Conservation (phyloP, 2,329 filamentous ascomycete species). For the Ophioceras dolichostomum region DNA sequence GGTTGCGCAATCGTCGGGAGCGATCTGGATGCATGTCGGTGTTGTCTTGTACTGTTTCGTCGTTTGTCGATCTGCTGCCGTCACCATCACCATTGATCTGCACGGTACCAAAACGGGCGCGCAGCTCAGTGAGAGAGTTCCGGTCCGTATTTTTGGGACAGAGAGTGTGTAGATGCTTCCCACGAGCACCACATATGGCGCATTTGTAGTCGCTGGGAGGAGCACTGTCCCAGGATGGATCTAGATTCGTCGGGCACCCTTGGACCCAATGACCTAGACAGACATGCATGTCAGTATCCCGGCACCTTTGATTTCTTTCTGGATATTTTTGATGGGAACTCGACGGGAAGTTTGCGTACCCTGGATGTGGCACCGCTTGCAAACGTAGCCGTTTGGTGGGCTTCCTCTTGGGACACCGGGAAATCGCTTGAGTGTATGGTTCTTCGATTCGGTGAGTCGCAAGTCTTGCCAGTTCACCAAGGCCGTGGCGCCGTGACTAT, state of each 20-base stretch:
- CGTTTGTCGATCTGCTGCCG: no score
- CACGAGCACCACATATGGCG: slow-evolving; percentile 17
- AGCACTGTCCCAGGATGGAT: slow-evolving; percentile 20
- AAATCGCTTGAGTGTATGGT: background rate
- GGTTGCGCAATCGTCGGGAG: no score
- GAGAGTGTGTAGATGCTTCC: slow-evolving; percentile 21
- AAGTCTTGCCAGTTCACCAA: background rate
- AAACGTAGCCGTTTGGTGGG: slow-evolving; percentile 12
- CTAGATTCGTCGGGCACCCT: slow-evolving; percentile 28
- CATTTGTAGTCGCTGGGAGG: slow-evolving; percentile 20
- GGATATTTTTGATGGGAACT: background rate
- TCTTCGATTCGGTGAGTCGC: background rate
- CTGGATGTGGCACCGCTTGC: slow-evolving; percentile 17
- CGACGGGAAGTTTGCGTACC: slow-evolving; percentile 11
- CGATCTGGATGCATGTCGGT: no score
- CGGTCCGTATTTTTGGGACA: slow-evolving; percentile 22
- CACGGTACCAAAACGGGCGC: slow-evolving; percentile 8
- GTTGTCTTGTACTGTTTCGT: no score
- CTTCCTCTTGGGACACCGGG: background rate
- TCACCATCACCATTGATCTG: no score
- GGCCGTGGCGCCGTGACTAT: no score
- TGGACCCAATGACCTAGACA: slow-evolving; percentile 24
- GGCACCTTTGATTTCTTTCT: background rate
- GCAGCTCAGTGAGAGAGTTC: slow-evolving; percentile 19
- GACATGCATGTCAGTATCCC: background rate